Evolutionary conservation across 495 filamentous ascomycete genomes (phyloP).

Genomic region (Viridothelium virens): DNA sequence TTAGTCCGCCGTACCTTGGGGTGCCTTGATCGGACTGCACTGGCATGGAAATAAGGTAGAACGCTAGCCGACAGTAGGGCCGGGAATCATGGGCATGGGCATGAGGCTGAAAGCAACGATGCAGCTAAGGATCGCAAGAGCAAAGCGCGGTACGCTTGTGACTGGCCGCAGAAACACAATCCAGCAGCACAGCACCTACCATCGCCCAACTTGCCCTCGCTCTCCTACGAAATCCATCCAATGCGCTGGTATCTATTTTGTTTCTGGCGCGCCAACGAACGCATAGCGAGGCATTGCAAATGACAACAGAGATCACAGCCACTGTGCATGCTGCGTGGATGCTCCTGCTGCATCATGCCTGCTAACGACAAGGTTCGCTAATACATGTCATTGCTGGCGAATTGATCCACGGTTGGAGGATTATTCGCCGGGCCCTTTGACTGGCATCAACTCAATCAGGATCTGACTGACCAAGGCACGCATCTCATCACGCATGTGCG

Average conservation of each 20-base stretch:
- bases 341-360: neutral
- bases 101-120: slow-evolving; percentile 9
- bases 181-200: neutral
- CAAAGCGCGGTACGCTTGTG: neutral
- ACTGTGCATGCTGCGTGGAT: neutral
- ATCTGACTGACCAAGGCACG: slow-evolving; percentile 3
- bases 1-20: neutral
- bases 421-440: neutral
- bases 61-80: slow-evolving; percentile 6
- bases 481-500: slow-evolving; percentile 5
- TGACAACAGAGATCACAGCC: neutral
- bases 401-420: neutral
- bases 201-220: neutral
- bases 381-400: neutral
- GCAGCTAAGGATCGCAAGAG: slow-evolving; percentile 1
- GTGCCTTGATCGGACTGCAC: neutral
- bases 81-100: slow-evolving; percentile 9
- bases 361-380: slow-evolving; percentile 3
- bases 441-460: neutral
- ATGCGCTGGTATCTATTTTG: neutral
- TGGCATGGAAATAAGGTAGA: slow-evolving; percentile 3
- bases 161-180: neutral
- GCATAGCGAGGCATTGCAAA: neutral
- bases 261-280: neutral
- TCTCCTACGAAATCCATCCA: neutral